Conservation (phyloP, 2,329 filamentous ascomycete genomes). For the Sporothrix pallida region DNA sequence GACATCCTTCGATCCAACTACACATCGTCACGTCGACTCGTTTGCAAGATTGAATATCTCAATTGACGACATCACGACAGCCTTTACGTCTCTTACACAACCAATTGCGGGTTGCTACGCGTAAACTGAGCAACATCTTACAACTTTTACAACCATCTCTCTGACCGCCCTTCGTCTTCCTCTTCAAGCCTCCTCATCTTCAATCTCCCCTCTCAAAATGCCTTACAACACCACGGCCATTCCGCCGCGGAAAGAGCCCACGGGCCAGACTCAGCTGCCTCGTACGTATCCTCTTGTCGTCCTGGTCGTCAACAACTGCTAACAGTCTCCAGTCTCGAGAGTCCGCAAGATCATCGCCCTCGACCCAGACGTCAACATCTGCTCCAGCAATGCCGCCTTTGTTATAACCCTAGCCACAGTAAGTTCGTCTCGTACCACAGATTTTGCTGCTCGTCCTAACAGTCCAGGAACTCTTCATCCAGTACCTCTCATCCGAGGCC, state of each 20-base stretch:
- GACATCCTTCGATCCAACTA: background rate
- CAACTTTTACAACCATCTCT: background rate
- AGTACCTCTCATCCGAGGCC: slow-evolving; percentile 83
- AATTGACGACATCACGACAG: background rate
- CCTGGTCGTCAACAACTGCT: background rate
- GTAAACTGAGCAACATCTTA: no score
- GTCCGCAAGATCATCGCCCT: slow-evolving; percentile 94
- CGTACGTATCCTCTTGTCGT: slow-evolving; percentile 58
- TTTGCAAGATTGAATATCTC: background rate
- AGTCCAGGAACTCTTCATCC: slow-evolving; percentile 86
- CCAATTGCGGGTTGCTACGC: background rate
- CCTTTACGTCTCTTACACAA: no score
- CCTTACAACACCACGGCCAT: slow-evolving; percentile 89
- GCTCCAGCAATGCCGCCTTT: slow-evolving; percentile 93
- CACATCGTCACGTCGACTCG: background rate
- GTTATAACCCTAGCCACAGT: slow-evolving; percentile 90
- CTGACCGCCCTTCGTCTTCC: background rate
- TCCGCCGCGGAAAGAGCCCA: slow-evolving; percentile 78
- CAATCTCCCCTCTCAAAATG: slow-evolving; percentile 58
- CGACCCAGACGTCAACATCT: slow-evolving; percentile 83
- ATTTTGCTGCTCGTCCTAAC: background rate
- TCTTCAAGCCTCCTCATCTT: background rate
- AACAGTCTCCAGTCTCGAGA: slow-evolving; percentile 70
- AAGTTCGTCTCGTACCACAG: slow-evolving; percentile 40
- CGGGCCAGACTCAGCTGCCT: slow-evolving; percentile 82